phyloP scores from a whole-genome alignment of 208 protist genomes.

The Trypanosoma cruzi region DNA sequence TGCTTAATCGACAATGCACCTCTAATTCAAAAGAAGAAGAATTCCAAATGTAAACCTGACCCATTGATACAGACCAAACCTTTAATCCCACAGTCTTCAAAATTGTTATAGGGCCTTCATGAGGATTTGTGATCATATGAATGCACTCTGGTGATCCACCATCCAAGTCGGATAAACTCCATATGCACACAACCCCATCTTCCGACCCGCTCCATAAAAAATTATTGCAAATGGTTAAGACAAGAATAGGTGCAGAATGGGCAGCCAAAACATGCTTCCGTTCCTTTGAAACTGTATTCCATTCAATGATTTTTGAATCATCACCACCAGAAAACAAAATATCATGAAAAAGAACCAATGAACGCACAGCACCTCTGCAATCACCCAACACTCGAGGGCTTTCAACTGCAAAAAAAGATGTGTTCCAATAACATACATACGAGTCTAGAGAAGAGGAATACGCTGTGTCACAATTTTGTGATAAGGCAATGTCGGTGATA shows the following conservation, averaged over 20 bases:
- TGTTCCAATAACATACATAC: slow-evolving; percentile 17
- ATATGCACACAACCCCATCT: slow-evolving; percentile 20
- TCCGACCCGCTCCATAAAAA: slow-evolving; percentile 14
- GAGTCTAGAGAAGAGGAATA: slow-evolving; percentile 24
- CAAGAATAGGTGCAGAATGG: slow-evolving; percentile 13
- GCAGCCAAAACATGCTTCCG: slow-evolving; percentile 3
- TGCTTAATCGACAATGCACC: slow-evolving; percentile 10
- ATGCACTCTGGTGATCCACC: slow-evolving; percentile 10
- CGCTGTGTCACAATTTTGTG: slow-evolving; percentile 1
- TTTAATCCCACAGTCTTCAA: slow-evolving; percentile 16
- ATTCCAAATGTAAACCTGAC: slow-evolving; percentile 27
- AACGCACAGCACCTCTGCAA: neutral
- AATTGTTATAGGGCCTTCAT: slow-evolving; percentile 20
- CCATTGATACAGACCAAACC: slow-evolving; percentile 22
- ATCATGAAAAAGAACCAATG: slow-evolving; percentile 2
- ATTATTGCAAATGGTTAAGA: slow-evolving; percentile 8
- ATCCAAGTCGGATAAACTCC: neutral
- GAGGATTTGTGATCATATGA: slow-evolving; percentile 24
- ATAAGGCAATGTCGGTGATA: slow-evolving; percentile 16
- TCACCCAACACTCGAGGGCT: neutral
- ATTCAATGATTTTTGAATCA: slow-evolving; percentile 11
- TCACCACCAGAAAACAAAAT: slow-evolving; percentile 19
- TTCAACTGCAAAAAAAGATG: slow-evolving; percentile 1
- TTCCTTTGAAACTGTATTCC: slow-evolving; percentile 11
- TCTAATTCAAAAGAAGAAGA: slow-evolving; percentile 22